Percentiles rank a stretch among this genome's conserved stretches.
These are phyloP conservation scores for Colletotrichum paranaense DNA, from an alignment of 2,329 filamentous ascomycete genomes.

Conservation along the genomic window DNA sequence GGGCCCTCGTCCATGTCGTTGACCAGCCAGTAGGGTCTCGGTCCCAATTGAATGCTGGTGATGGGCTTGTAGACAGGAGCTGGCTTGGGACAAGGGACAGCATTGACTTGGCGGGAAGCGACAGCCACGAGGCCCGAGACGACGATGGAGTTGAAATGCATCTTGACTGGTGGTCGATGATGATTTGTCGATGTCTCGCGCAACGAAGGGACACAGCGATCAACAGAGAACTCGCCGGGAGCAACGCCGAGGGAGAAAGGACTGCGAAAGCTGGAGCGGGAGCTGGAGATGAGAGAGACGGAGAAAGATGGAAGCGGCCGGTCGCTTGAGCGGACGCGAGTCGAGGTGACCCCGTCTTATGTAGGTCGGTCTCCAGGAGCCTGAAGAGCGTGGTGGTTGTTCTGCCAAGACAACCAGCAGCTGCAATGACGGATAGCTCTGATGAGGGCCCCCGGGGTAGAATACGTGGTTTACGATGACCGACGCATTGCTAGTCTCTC, in stretches of 20 bases:
- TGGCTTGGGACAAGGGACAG: conserved; percentile 27
- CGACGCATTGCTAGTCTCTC: not conserved
- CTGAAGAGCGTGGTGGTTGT: not conserved
- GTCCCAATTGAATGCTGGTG: conserved; percentile 67
- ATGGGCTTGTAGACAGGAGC: conserved; percentile 46
- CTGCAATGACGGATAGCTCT: not conserved
- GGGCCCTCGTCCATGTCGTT: conserved; percentile 70
- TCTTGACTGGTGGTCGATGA: conserved; percentile 34
- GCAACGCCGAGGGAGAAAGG: not conserved
- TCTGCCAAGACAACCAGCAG: conserved; percentile 14
- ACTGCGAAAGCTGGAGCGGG: not conserved
- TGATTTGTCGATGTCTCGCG: not conserved
- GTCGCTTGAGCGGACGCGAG: not conserved
- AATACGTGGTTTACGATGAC: conserved; percentile 6
- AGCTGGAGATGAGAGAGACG: conserved; percentile 7
- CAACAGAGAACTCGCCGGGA: not conserved
- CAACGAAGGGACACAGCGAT: not conserved
- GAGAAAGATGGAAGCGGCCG: too few species aligned
- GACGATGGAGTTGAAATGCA: conserved; percentile 46
- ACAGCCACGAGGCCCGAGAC: conserved; percentile 44
- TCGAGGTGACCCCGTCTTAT: conserved; percentile 11
- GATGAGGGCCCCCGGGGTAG: not conserved
- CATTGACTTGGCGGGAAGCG: conserved; percentile 27
- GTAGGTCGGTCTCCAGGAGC: not conserved
- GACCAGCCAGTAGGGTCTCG: conserved; percentile 73